Evolutionary conservation across 164 flowering plant genomes (phyloP).

Genomic region (Vitis labrusca): DNA sequence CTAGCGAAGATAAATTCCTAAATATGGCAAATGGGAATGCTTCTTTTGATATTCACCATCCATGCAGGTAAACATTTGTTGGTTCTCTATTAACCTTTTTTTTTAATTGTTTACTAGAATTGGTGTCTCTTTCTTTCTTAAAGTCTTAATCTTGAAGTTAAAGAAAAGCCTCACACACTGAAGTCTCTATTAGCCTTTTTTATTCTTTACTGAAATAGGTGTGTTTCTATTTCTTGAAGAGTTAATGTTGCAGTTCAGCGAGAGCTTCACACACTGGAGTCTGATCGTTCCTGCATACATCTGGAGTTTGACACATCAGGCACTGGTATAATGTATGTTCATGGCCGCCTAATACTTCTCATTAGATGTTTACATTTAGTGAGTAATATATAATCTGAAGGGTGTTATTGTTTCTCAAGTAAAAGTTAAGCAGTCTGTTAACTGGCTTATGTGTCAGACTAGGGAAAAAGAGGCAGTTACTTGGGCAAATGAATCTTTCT

Average conservation of each 20-base stretch:
- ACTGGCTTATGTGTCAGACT: too few relatives aligned
- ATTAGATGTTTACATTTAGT: not conserved
- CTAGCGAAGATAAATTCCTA: slow-evolving; percentile 28
- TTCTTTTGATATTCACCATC: slow-evolving; percentile 77
- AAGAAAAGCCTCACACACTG: slow-evolving; percentile 78
- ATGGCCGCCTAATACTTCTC: not conserved
- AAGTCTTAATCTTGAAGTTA: slow-evolving; percentile 74
- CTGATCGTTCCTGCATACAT: slow-evolving; percentile 94
- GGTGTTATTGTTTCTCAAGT: not conserved
- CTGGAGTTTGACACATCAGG: slow-evolving; percentile 81
- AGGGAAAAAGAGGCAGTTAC: too few relatives aligned
- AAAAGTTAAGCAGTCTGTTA: not conserved
- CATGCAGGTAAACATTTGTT: slow-evolving; percentile 66
- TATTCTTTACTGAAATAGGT: slow-evolving; percentile 9
- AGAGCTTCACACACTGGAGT: slow-evolving; percentile 85
- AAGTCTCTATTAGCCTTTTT: slow-evolving; percentile 9
- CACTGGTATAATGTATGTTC: slow-evolving; percentile 72
- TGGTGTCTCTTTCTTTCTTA: slow-evolving; percentile 15
- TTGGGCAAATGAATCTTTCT: too few relatives aligned
- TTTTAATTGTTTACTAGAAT: slow-evolving; percentile 6
- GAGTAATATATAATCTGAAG: not conserved
- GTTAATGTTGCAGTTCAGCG: slow-evolving; percentile 69
- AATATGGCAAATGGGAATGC: slow-evolving; percentile 57
- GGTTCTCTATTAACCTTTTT: not conserved
- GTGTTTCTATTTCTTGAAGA: slow-evolving; percentile 35